Base-by-base conservation (phyloP, 2,329 filamentous ascomycete genomes). In the Penicillium decumbens region DNA sequence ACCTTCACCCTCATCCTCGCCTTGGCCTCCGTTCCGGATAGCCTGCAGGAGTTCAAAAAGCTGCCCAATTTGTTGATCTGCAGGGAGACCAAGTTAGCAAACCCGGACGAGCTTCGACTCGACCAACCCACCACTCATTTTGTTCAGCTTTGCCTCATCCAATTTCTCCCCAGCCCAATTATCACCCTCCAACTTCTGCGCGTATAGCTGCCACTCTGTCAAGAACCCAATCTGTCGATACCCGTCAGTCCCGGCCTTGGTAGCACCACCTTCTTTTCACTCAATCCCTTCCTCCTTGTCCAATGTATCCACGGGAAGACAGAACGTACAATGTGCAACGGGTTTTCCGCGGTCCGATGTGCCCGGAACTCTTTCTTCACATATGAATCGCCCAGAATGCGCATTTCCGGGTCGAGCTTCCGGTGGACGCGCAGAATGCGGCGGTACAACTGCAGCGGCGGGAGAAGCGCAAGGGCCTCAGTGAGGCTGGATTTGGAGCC, bases 161-260 rank as follows among this genome's bases (percentile, higher is more conserved):
- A 97, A 78, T 68, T 85, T 92, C 56, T 89, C 88, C 1, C 86
- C 92, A 51, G 80, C 78, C 93, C 93, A 97, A 0, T 79, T 70
- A 45, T 95, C 86, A 0, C 91, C 92, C 65, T 97, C 92, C 13
- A 98, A 75, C 66, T 89, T 85, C 68, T 98, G 92, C 1, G 90
- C 91, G 66, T 97, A 98, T 45, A 89, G 75, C 70, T 98, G 93
- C 92, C 92, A 98, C 70, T 97, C 91, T 0, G 88, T 92, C 60
- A 98, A 77, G 70, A 98, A 98, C 1, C 92, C 93, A 62, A 97
- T 89, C 89, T 95, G 58, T 12, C 33, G 48, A 30, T 39, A 10
- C 43, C 25, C 20, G 40, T 50, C 28, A 50, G 45, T 43, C 32
- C 8, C 32, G 35, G 25, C 23, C 40, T 24, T 25, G 13, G 13